These are phyloP conservation scores for Coniosporium tulheliwenetii DNA, from an alignment of 2,329 filamentous ascomycete genomes.

Conservation along the genomic window DNA sequence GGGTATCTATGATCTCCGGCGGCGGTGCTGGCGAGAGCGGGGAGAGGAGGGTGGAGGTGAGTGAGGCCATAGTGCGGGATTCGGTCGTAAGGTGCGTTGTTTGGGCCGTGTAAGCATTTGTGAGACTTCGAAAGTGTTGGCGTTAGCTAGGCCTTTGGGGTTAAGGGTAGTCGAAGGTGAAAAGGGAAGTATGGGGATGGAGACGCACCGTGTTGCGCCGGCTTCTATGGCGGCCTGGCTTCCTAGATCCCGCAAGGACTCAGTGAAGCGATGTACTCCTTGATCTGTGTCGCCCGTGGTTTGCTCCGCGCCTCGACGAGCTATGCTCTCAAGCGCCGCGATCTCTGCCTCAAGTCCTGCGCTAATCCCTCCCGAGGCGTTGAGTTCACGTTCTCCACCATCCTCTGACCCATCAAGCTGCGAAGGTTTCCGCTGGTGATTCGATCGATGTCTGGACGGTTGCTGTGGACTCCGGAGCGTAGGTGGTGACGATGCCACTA, in stretches of 20 bases:
- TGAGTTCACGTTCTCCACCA: slow-evolving; percentile 55
- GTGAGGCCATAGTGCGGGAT: slow-evolving; percentile 57
- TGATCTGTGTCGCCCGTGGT: not conserved
- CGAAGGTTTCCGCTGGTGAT: slow-evolving; percentile 28
- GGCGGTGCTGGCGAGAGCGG: slow-evolving; percentile 50
- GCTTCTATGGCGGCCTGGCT: slow-evolving; percentile 59
- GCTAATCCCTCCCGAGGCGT: slow-evolving; percentile 48
- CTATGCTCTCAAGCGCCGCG: slow-evolving; percentile 56
- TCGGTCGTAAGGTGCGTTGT: slow-evolving; percentile 63
- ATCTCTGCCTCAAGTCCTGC: slow-evolving; percentile 52
- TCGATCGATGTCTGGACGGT: slow-evolving; percentile 2
- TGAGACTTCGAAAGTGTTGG: slow-evolving; percentile 39
- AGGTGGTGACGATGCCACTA: too few relatives aligned
- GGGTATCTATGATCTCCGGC: slow-evolving; percentile 47
- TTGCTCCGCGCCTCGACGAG: slow-evolving; percentile 36
- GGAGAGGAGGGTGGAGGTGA: slow-evolving; percentile 56
- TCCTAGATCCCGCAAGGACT: slow-evolving; percentile 54
- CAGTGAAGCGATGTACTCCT: slow-evolving; percentile 47
- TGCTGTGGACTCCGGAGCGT: too few relatives aligned
- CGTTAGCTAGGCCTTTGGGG: slow-evolving; percentile 17
- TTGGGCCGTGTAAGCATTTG: slow-evolving; percentile 59
- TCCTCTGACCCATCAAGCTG: slow-evolving; percentile 61
- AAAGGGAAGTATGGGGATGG: too few relatives aligned
- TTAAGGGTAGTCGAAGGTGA: not conserved
- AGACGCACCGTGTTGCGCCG: slow-evolving; percentile 48